A percentile compares a stretch with the other conserved stretches of the same genome.
Conservation (phyloP, 139 green algal genomes). For the Micromonas commoda region DNA sequence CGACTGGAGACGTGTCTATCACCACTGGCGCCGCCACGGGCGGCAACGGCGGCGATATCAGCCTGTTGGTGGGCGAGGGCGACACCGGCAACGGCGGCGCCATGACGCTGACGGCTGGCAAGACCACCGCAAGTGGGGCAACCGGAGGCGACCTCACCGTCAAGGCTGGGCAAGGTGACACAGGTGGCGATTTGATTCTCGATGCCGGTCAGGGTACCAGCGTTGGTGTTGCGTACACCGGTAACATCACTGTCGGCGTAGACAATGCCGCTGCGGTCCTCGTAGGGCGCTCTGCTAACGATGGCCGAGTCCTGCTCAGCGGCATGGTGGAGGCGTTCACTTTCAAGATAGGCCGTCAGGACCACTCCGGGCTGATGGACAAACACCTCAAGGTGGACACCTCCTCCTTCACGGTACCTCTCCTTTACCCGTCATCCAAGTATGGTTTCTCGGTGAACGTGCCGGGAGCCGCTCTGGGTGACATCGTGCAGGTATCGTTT, state of each 20-base stretch:
- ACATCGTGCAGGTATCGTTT: neutral
- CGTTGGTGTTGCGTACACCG: neutral
- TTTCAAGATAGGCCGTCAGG: neutral
- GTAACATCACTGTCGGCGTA: neutral
- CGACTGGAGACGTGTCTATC: constrained; percentile 14
- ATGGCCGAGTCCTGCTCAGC: neutral
- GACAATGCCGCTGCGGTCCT: neutral
- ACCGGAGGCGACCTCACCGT: neutral
- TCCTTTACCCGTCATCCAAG: neutral
- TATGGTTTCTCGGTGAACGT: neutral
- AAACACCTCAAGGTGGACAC: neutral
- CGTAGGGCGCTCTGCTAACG: neutral
- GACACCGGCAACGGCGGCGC: constrained; percentile 4
- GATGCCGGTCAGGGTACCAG: neutral
- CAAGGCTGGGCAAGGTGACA: no score
- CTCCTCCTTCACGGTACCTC: neutral
- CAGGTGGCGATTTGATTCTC: neutral
- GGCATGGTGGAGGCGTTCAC: neutral
- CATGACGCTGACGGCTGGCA: neutral
- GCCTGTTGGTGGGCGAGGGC: constrained; percentile 6
- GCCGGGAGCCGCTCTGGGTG: neutral
- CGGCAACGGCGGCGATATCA: constrained; percentile 26
- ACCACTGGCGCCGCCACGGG: constrained; percentile 2
- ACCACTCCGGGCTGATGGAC: neutral
- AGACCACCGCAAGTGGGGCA: neutral